Evolutionary conservation across 768 basidiomycete species (phyloP), one percentile per base, ranked within the genome.

Genomic region (Mycena rebaudengoi): DNA sequence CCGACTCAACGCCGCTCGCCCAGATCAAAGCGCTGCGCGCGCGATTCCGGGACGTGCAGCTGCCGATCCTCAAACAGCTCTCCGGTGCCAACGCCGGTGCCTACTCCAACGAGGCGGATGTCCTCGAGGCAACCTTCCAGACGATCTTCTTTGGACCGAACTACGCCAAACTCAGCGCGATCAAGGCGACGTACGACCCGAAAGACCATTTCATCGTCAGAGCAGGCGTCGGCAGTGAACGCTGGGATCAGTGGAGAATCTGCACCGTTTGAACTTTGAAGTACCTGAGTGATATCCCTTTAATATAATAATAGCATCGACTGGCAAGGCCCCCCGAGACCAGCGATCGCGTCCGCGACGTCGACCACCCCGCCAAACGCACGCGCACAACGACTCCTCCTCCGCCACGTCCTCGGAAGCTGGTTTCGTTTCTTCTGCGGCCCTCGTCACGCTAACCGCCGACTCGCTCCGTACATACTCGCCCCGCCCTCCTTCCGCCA

Each of bases 41-140:
- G 7, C 26, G 54, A 0, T 75, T 79, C 57, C 69, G 69, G 20
- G 57, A 60, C 13, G 52, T 28, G 25, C 69, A 69, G 18, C 62
- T 73, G 4, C 70, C 75, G 10, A 71, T 75, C n/a, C 62, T 78
- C 35, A 60, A 70, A 39, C 62, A 63, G 12, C 53, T 78, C 30
- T 66, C 75, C 5, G 75, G 77, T 7, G 25, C 66, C 7, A 64
- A 70, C 21, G 70, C 71, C 26, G 78, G 73, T 10, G 65, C 78
- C n/a, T 78, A 79, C 63, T 73, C 74, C 13, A 78, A 78, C 49
- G 78, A 78, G 57, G 78, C 69, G 6, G 78, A 79, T 32, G 55
- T 67, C 3, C 65, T 69, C 10, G 76, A 79, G 60, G 62, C 68
- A 2, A 61, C 75, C 50, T 77, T 75, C 68, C 70, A 66, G 45